These are phyloP conservation scores for Apiospora pterosperma DNA, from an alignment of 2,329 filamentous ascomycete species.

Conservation along the genomic window DNA sequence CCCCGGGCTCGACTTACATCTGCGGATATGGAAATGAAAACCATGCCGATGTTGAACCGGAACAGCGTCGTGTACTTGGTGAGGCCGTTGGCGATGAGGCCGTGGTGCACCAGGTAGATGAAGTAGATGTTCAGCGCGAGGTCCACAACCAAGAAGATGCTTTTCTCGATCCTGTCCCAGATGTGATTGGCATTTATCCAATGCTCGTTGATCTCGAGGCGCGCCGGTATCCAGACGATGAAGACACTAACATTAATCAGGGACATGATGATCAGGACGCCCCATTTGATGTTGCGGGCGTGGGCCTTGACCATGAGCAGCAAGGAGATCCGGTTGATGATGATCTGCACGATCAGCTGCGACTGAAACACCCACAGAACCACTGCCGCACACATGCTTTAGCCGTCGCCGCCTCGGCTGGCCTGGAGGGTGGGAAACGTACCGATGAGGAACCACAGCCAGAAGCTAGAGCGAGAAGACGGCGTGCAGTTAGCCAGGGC, in stretches of 20 bases:
- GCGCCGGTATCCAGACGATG: not conserved
- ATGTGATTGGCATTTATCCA: not conserved
- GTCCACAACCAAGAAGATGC: not conserved
- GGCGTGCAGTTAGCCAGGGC: no score
- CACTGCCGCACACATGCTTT: no score
- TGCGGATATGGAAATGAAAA: not conserved
- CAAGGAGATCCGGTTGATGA: not conserved
- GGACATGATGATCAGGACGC: not conserved
- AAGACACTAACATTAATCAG: not conserved
- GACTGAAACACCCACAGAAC: not conserved
- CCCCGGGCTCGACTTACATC: not conserved
- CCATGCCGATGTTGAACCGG: not conserved
- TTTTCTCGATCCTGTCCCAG: not conserved
- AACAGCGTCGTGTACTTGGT: not conserved
- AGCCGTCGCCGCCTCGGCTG: no score
- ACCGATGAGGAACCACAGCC: slow-evolving; percentile 9
- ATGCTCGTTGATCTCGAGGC: not conserved
- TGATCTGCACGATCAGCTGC: slow-evolving; percentile 1
- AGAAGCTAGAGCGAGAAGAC: no score
- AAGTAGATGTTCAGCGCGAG: not conserved
- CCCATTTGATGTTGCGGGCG: not conserved
- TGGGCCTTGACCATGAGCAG: not conserved
- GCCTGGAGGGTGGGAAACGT: no score
- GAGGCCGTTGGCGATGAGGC: not conserved
- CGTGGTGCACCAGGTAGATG: not conserved